Evolutionary conservation across 768 basidiomycete species (phyloP), one percentile per base, ranked within the genome.

Genomic region (Lentinula guzmanii): DNA sequence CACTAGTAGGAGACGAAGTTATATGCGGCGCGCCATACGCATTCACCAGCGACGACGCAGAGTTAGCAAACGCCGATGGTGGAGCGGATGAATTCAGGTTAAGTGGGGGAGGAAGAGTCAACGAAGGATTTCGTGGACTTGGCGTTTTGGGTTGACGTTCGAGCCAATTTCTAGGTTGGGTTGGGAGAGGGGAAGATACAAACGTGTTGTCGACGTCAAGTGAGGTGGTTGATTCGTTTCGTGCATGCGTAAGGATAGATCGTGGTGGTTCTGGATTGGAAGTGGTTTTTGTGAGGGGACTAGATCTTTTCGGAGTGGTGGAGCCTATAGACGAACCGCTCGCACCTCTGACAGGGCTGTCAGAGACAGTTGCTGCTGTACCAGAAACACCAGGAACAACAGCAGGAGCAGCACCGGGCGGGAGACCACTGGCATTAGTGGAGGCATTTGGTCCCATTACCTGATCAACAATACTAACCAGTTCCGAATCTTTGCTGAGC

Each of bases 391-490:
- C 45, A 50, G 43, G 46, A 28, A 34, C 46, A 16, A 50, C 46
- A 35, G 58, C 34, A 18, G 58, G 58, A 9, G 58, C 58, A 59
- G 58, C 58, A 1, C 58, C 58, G 5, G 46, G 46, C 37, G 48
- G 51, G 52, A 60, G 48, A 13, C n/a, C 43, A 39, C 7, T 53
- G 33, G 61, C 33, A 52, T 35, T 8, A 21, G 43, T 39, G 13
- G 46, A 21, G 16, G n/a, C 28, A 35, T 41, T 2, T 11, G 78
- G 76, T 2, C 81, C 81, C 81, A 82, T 82, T 1, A 82, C 75
- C 52, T 81, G 76, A 59, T 80, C 75, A 8, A 82, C 76, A 52
- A 83, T 81, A 8, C 65, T 70, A n/a, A 70, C 58, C 8, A 80
- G 61, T 31, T 77, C 72, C 28, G 74, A 71, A 33, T 75, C 69